Evolutionary conservation across 116 monocot genomes (phyloP).

Genomic region (Iris pallida): DNA sequence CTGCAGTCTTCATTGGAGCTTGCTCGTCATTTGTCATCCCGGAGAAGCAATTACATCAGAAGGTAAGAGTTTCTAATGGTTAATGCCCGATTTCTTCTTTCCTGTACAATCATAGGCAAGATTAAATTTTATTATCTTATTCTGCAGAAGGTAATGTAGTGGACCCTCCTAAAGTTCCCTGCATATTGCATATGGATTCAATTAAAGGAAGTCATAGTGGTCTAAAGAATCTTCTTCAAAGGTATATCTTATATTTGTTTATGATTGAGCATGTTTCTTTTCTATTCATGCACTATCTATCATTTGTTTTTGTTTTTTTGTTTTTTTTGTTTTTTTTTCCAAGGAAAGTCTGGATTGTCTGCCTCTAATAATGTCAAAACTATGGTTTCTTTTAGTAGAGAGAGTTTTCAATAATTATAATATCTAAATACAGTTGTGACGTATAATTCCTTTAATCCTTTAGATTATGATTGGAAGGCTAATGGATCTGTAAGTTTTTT

Average conservation of each 20-base stretch:
- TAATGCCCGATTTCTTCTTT: not conserved
- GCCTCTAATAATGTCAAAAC: too few relatives aligned
- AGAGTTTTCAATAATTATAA: too few relatives aligned
- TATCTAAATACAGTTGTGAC: too few relatives aligned
- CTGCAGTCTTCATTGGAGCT: slow-evolving; percentile 92
- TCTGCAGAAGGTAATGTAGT: slow-evolving; percentile 37
- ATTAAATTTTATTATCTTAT: not conserved
- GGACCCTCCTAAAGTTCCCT: slow-evolving; percentile 46
- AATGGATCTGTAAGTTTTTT: too few relatives aligned
- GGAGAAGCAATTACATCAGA: slow-evolving; percentile 51
- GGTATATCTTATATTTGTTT: slow-evolving; percentile 29
- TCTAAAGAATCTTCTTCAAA: slow-evolving; percentile 68
- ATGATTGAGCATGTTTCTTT: too few relatives aligned
- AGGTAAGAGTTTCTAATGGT: slow-evolving; percentile 31
- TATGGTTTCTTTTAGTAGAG: too few relatives aligned
- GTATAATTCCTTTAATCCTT: too few relatives aligned
- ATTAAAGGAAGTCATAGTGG: slow-evolving; percentile 78
- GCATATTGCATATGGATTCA: slow-evolving; percentile 90
- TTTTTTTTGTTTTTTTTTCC: too few relatives aligned
- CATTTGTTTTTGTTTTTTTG: too few relatives aligned
- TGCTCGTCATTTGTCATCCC: slow-evolving; percentile 94
- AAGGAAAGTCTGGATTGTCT: too few relatives aligned
- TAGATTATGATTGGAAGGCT: too few relatives aligned
- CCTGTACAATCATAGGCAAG: not conserved
- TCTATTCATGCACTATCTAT: too few relatives aligned